A percentile compares a stretch with the other conserved stretches of the same genome.
These are phyloP conservation scores for Stramenopiles sp. DNA, from an alignment of 352 stramenopile genomes.

Conservation along the genomic window DNA sequence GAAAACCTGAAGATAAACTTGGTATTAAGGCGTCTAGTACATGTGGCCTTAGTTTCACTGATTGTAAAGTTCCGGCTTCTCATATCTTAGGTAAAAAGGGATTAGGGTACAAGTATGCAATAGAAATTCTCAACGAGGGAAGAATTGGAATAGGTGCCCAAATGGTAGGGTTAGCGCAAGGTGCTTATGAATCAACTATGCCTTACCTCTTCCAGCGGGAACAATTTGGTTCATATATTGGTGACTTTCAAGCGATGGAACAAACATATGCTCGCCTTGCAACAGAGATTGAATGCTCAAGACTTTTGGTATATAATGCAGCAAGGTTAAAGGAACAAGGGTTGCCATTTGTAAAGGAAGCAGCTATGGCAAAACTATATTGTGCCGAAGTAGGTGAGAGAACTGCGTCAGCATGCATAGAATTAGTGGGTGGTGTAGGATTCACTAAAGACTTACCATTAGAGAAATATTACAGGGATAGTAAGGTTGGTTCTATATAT, in stretches of 20 bases:
- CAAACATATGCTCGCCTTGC: slow-evolving; percentile 56
- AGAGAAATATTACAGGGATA: slow-evolving; percentile 54
- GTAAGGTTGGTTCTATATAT: slow-evolving; percentile 61
- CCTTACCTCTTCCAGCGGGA: slow-evolving; percentile 77
- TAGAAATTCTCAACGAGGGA: slow-evolving; percentile 54
- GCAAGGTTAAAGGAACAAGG: slow-evolving; percentile 40
- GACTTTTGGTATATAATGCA: slow-evolving; percentile 40
- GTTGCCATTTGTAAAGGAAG: slow-evolving; percentile 46
- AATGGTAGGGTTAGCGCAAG: slow-evolving; percentile 76
- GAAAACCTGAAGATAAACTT: slow-evolving; percentile 52
- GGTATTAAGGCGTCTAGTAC: slow-evolving; percentile 53
- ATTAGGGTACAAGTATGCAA: slow-evolving; percentile 58
- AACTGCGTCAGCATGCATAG: slow-evolving; percentile 33
- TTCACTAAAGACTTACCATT: slow-evolving; percentile 61
- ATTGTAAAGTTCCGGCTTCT: slow-evolving; percentile 38
- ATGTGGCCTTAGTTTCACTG: slow-evolving; percentile 45
- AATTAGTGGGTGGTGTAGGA: slow-evolving; percentile 45
- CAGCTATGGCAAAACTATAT: slow-evolving; percentile 55
- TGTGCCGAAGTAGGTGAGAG: slow-evolving; percentile 44
- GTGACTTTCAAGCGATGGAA: slow-evolving; percentile 39
- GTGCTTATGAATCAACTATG: slow-evolving; percentile 63
- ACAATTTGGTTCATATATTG: slow-evolving; percentile 66
- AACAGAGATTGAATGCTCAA: slow-evolving; percentile 39
- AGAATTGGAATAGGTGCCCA: slow-evolving; percentile 84
- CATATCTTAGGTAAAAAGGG: slow-evolving; percentile 40